Evolutionary conservation across 495 filamentous ascomycete genomes (phyloP).

Genomic region (Sporormia fimetaria): DNA sequence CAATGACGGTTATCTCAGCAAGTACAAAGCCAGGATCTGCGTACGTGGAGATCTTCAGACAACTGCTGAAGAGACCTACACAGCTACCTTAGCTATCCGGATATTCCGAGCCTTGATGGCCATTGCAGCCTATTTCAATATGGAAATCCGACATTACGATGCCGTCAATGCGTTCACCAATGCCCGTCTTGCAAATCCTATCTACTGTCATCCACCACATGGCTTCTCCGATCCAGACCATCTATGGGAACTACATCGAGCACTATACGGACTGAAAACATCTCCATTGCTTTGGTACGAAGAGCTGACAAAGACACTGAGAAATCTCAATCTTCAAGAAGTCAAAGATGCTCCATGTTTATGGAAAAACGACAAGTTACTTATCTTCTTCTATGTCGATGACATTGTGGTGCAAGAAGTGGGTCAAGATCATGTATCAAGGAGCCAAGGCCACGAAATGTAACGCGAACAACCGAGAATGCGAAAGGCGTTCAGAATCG

Average conservation of each 20-base stretch:
- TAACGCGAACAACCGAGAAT: too few relatives aligned
- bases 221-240: not conserved
- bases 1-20: constrained; percentile 9
- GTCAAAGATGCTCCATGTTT: constrained; percentile 2
- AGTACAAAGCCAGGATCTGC: constrained; percentile 9
- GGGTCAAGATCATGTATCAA: not conserved
- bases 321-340: constrained; percentile 3
- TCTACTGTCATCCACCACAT: constrained; percentile 6
- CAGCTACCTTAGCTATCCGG: constrained; percentile 7
- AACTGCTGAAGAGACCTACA: constrained; percentile 3
- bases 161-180: constrained; percentile 6
- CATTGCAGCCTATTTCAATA: constrained; percentile 4
- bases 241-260: constrained; percentile 1
- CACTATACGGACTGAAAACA: constrained; percentile 15
- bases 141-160: constrained; percentile 8
- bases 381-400: constrained; percentile 15
- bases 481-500: too few relatives aligned
- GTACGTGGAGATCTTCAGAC: constrained; percentile 12
- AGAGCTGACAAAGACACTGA: constrained; percentile 5
- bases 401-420: constrained; percentile 11
- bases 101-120: constrained; percentile 9
- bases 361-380: constrained; percentile 3
- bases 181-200: not conserved
- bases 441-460: too few relatives aligned
- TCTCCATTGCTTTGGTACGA: constrained; percentile 12